Evolutionary conservation across 1,284 basidiomycete genomes (phyloP).

Genomic region (Trametes pubescens): DNA sequence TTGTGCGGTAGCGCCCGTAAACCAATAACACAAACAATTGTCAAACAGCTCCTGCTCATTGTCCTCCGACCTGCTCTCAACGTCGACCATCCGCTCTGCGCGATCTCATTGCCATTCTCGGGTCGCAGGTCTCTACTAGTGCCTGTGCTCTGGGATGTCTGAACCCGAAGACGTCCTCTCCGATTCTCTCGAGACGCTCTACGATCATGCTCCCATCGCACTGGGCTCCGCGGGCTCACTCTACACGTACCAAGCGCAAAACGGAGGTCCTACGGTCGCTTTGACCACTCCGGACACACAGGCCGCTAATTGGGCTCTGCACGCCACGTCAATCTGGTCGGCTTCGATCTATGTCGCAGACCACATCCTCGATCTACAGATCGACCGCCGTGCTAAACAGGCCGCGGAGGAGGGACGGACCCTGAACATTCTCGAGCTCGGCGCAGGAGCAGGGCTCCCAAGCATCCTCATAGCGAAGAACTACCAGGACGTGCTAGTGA

Average conservation of each 20-base stretch:
- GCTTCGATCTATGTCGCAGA: slow-evolving; percentile 71
- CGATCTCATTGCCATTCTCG: background rate
- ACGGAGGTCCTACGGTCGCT: slow-evolving; percentile 38
- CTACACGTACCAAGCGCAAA: slow-evolving; percentile 38
- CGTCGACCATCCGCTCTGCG: background rate
- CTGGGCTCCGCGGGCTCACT: slow-evolving; percentile 60
- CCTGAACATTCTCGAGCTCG: slow-evolving; percentile 70
- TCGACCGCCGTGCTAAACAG: slow-evolving; percentile 42
- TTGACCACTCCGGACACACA: slow-evolving; percentile 70
- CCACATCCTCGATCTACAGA: slow-evolving; percentile 56
- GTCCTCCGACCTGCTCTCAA: background rate
- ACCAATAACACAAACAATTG: slow-evolving; percentile 21
- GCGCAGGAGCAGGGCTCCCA: slow-evolving; percentile 76
- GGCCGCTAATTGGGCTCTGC: slow-evolving; percentile 73
- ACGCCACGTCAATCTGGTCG: slow-evolving; percentile 79
- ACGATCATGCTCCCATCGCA: slow-evolving; percentile 66
- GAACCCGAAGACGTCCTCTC: slow-evolving; percentile 73
- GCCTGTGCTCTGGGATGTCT: slow-evolving; percentile 17
- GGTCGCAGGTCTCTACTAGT: no score
- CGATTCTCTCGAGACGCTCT: slow-evolving; percentile 65
- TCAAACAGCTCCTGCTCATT: slow-evolving; percentile 4
- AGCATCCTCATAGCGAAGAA: slow-evolving; percentile 67
- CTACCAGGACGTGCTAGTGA: slow-evolving; percentile 52
- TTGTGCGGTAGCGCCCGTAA: slow-evolving; percentile 1
- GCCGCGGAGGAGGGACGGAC: slow-evolving; percentile 24